These are phyloP conservation scores for Tetrastigma voinierianum DNA, from an alignment of 164 flowering plant species.

Conservation along the genomic window DNA sequence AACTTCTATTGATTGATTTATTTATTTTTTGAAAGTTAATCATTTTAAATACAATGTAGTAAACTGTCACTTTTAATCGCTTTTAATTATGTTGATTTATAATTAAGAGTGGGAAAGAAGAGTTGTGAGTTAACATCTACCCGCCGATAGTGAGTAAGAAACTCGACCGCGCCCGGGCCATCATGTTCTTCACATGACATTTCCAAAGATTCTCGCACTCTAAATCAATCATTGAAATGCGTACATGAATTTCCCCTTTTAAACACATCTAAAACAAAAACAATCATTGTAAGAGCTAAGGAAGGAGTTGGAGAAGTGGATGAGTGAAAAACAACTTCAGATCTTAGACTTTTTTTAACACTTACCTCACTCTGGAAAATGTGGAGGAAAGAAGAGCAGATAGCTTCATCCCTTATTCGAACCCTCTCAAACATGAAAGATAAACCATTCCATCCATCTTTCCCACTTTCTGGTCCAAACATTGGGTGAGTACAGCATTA, in stretches of 20 bases:
- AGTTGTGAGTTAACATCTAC: too few relatives aligned
- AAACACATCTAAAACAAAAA: background rate
- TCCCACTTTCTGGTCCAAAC: constrained; percentile 87
- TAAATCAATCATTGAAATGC: constrained; percentile 7
- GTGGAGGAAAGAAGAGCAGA: constrained; percentile 47
- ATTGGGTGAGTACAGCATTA: constrained; percentile 80
- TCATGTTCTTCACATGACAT: constrained; percentile 84
- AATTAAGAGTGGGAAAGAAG: background rate
- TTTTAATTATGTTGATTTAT: background rate
- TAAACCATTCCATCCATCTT: constrained; percentile 60
- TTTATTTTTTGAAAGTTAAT: too few relatives aligned
- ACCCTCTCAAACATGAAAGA: constrained; percentile 61
- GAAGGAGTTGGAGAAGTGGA: too few relatives aligned
- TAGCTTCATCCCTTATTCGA: constrained; percentile 45
- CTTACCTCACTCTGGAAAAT: constrained; percentile 60
- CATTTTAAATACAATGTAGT: too few relatives aligned
- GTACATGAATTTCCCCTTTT: background rate
- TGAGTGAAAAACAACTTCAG: too few relatives aligned
- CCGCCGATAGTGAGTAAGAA: constrained; percentile 80
- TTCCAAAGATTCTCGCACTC: constrained; percentile 85
- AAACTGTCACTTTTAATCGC: too few relatives aligned
- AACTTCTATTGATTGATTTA: too few relatives aligned
- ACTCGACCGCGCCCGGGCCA: constrained; percentile 64
- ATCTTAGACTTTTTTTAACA: background rate
- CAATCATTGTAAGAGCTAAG: background rate